These are phyloP conservation scores for Pichia sp. DNA, from an alignment of 1,139 yeast species.

Conservation along the genomic window DNA sequence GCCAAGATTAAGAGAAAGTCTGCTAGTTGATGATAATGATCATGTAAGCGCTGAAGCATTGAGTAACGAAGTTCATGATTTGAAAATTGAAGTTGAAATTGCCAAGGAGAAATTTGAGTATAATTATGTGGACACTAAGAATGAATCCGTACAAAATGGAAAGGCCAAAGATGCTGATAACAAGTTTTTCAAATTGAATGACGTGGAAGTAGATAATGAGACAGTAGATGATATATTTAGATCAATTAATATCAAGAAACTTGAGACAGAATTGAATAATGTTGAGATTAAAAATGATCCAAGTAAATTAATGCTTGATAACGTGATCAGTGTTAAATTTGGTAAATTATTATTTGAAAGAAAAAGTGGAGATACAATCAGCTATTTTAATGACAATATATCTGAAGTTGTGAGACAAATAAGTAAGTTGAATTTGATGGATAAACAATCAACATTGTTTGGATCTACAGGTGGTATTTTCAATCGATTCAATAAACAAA, in stretches of 20 bases:
- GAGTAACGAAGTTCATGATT: conserved; percentile 16
- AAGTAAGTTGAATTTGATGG: conserved; percentile 33
- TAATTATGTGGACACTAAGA: conserved; percentile 20
- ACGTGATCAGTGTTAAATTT: conserved; percentile 23
- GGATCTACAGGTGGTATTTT: conserved; percentile 28
- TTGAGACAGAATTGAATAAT: conserved; percentile 5
- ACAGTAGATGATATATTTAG: background rate
- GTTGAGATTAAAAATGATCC: conserved; percentile 1
- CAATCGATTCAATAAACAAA: conserved; percentile 36
- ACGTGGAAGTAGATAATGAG: background rate
- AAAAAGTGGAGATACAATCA: conserved; percentile 4
- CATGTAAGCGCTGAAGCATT: conserved; percentile 13
- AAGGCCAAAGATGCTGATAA: background rate
- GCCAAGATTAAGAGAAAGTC: conserved; percentile 11
- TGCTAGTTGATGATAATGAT: conserved; percentile 12
- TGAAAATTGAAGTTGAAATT: conserved; percentile 18
- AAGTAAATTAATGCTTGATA: conserved; percentile 12
- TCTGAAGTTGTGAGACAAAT: conserved; percentile 37
- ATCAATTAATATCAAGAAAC: background rate
- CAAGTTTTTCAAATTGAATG: conserved; percentile 3
- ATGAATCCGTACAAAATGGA: background rate
- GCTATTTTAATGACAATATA: conserved; percentile 35
- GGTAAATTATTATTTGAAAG: conserved; percentile 23
- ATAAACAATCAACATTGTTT: conserved; percentile 22
- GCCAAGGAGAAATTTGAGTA: conserved; percentile 24